phyloP scores from a whole-genome alignment of 306 rosid species.

The Trifolium subterraneum region DNA sequence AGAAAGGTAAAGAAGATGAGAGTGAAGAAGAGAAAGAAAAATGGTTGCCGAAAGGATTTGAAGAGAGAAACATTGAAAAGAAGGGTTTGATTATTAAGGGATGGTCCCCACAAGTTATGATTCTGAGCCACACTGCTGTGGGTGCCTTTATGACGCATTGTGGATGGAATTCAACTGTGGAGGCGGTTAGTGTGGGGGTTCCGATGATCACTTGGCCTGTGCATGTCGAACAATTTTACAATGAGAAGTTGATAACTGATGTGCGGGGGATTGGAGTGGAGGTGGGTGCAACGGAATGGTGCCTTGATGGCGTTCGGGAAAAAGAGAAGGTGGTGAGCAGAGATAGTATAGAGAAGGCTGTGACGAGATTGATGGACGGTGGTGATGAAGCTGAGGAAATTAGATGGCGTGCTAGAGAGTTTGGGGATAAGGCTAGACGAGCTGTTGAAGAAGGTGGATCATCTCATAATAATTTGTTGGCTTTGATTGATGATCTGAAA shows the following conservation, averaged over 20 bases:
- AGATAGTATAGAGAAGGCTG: constrained; percentile 41
- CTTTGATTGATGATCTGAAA: constrained; percentile 32
- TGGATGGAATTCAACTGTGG: constrained; percentile 44
- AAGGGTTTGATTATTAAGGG: constrained; percentile 39
- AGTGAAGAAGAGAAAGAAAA: constrained; percentile 25
- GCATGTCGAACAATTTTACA: constrained; percentile 37
- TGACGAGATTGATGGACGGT: constrained; percentile 41
- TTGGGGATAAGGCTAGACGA: constrained; percentile 25
- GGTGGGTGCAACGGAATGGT: constrained; percentile 50
- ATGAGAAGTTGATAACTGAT: constrained; percentile 41
- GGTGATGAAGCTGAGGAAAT: constrained; percentile 38
- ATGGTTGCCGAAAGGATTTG: constrained; percentile 44
- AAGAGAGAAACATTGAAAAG: not conserved
- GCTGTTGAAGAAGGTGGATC: constrained; percentile 43
- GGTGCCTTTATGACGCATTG: constrained; percentile 42
- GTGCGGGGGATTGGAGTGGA: constrained; percentile 47
- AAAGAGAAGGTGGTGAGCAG: constrained; percentile 15
- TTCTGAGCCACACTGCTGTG: not conserved
- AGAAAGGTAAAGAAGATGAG: constrained; percentile 27
- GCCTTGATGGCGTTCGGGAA: not conserved
- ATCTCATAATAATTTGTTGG: constrained; percentile 1
- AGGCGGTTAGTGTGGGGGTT: constrained; percentile 15
- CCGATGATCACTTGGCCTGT: constrained; percentile 50
- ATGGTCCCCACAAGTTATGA: constrained; percentile 44
- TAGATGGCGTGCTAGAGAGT: constrained; percentile 10